Percentiles rank a stretch among this genome's conserved stretches.
Conservation (phyloP, 768 basidiomycete species). For the Galerina sulciceps region DNA sequence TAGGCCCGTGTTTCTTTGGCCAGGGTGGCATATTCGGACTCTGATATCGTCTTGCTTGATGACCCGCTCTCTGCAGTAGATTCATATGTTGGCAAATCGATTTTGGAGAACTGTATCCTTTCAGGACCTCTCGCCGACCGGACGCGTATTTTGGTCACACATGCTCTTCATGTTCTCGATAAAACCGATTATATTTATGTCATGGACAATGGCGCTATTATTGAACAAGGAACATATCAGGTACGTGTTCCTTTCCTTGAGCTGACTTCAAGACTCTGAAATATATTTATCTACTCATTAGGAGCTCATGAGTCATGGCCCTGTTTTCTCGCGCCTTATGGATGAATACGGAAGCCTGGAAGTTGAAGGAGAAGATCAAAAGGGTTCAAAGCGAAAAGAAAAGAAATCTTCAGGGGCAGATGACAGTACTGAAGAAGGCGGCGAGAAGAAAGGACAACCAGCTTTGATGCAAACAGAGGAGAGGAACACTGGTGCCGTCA, state of each 20-base stretch:
- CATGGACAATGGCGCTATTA: conserved; percentile 61
- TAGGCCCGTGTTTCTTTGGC: conserved; percentile 77
- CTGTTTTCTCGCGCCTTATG: conserved; percentile 54
- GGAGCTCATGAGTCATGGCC: conserved; percentile 48
- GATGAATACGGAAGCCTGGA: conserved; percentile 57
- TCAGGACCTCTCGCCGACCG: conserved; percentile 53
- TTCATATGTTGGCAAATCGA: conserved; percentile 71
- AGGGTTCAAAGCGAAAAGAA: conserved; percentile 10
- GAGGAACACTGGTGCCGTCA: conserved; percentile 57
- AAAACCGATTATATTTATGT: conserved; percentile 69
- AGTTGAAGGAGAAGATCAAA: conserved; percentile 12
- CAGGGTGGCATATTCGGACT: conserved; percentile 73
- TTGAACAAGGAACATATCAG: conserved; percentile 65
- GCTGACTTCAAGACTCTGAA: neutral
- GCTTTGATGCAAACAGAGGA: conserved; percentile 62
- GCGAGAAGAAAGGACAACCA: conserved; percentile 28
- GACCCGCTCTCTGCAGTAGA: conserved; percentile 87
- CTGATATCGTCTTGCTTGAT: conserved; percentile 80
- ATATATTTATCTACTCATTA: conserved; percentile 18
- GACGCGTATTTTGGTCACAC: conserved; percentile 68
- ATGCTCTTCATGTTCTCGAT: conserved; percentile 59
- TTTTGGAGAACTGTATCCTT: conserved; percentile 67
- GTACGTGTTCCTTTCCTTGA: conserved; percentile 30
- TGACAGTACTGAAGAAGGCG: conserved; percentile 15
- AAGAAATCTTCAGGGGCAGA: conserved; percentile 5